Evolutionary conservation across 352 stramenopile species (phyloP).

Genomic region (Elongisporangium anandrum): DNA sequence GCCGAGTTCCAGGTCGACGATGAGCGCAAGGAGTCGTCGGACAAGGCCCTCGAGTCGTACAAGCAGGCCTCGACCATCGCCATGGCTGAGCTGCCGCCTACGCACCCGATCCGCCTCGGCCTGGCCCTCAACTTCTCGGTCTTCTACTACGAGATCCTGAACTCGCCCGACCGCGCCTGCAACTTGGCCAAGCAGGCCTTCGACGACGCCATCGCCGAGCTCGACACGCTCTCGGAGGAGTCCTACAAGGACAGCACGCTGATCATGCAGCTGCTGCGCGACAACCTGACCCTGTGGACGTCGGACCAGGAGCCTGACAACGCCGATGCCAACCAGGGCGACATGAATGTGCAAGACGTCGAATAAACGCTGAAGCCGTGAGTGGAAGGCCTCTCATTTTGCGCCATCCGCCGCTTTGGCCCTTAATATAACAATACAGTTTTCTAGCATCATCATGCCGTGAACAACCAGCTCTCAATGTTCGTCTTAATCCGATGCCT

Average conservation of each 20-base stretch:
- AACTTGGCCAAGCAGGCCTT: conserved; percentile 96
- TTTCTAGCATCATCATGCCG: background rate
- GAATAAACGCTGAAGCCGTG: conserved; percentile 31
- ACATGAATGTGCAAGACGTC: conserved; percentile 83
- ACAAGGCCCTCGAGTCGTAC: conserved; percentile 76
- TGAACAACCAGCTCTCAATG: background rate
- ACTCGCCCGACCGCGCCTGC: conserved; percentile 93
- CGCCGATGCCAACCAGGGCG: conserved; percentile 88
- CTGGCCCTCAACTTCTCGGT: conserved; percentile 99
- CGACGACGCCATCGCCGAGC: conserved; percentile 98
- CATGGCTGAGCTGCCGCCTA: conserved; percentile 95
- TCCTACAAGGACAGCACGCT: conserved; percentile 99
- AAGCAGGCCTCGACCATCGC: conserved; percentile 88
- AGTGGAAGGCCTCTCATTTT: background rate
- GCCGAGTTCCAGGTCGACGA: conserved; percentile 98
- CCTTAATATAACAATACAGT: conserved; percentile 1
- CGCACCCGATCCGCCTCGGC: conserved; percentile 98
- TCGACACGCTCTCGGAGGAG: conserved; percentile 99
- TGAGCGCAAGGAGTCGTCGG: conserved; percentile 92
- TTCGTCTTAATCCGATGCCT: background rate
- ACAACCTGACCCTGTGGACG: conserved; percentile 99
- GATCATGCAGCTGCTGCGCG: conserved; percentile 99
- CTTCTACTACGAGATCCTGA: conserved; percentile 99
- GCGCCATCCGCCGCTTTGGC: background rate
- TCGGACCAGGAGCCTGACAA: conserved; percentile 92